Percentiles rank a stretch among this genome's conserved stretches.
phyloP scores from a whole-genome alignment of 768 basidiomycete species.

The Serendipita sp. region DNA sequence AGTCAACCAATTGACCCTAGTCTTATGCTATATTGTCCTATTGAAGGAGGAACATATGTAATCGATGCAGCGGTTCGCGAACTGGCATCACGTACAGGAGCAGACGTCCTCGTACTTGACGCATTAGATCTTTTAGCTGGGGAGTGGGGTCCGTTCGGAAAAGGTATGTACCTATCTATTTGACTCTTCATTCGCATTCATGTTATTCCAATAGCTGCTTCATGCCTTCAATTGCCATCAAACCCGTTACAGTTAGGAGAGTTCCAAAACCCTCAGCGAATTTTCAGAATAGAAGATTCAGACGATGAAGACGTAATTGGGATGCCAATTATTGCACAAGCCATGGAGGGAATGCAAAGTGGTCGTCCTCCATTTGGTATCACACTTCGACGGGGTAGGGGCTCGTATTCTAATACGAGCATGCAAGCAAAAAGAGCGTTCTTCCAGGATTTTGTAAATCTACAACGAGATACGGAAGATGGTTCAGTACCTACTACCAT shows the following conservation, averaged over 20 bases:
- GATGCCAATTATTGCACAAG: conserved; percentile 20
- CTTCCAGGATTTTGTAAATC: conserved; percentile 64
- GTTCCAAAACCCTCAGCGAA: conserved; percentile 19
- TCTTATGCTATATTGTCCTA: conserved; percentile 73
- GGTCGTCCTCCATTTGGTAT: conserved; percentile 8
- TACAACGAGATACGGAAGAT: conserved; percentile 21
- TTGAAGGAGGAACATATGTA: conserved; percentile 74
- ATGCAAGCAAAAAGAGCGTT: conserved; percentile 31
- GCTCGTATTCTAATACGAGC: not conserved
- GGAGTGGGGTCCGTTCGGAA: conserved; percentile 72
- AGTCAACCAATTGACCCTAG: conserved; percentile 59
- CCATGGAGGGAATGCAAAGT: not conserved
- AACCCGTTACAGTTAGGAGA: conserved; percentile 50
- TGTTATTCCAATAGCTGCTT: conserved; percentile 37
- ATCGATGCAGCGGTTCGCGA: conserved; percentile 66
- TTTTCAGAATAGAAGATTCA: conserved; percentile 28
- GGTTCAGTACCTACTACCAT: conserved; percentile 19
- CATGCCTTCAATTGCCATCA: conserved; percentile 44
- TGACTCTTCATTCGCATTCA: conserved; percentile 33
- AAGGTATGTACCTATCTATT: conserved; percentile 12
- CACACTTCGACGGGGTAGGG: not conserved
- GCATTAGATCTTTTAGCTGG: conserved; percentile 72
- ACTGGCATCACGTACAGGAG: conserved; percentile 51
- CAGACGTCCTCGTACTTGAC: conserved; percentile 78
- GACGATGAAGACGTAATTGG: conserved; percentile 32